Conservation (phyloP, 192 early-diverging fungal species). For the Physocladia obscura region DNA sequence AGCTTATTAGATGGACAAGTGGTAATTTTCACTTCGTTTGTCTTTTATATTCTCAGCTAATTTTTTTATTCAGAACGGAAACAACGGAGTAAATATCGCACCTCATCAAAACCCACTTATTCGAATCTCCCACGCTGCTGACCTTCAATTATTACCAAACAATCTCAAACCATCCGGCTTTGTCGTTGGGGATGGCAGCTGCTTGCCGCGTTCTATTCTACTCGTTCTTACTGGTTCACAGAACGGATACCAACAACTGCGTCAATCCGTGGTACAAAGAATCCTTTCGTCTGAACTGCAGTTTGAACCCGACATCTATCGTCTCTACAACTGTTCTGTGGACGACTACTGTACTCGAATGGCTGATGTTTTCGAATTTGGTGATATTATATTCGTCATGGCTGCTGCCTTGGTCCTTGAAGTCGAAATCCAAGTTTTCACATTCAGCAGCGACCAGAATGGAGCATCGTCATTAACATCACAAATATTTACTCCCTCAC, state of each 20-base stretch:
- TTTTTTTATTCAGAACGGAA: no score
- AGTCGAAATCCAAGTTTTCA: not conserved
- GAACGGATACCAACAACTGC: not conserved
- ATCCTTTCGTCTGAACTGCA: not conserved
- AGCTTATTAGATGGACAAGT: no score
- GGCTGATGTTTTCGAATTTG: not conserved
- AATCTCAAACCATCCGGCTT: not conserved
- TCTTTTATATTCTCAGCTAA: no score
- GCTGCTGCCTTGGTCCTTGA: not conserved
- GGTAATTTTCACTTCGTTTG: no score
- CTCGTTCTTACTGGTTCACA: no score
- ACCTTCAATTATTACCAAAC: not conserved
- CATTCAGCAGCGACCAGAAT: not conserved
- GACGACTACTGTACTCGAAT: conserved; percentile 4
- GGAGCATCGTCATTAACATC: not conserved
- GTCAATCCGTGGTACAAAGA: not conserved
- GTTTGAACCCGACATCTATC: not conserved
- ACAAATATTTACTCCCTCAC: no score
- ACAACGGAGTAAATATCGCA: no score
- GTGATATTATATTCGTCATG: not conserved
- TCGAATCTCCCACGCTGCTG: no score
- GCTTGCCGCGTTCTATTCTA: no score
- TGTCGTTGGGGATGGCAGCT: no score
- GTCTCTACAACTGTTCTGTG: conserved; percentile 1
- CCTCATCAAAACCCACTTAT: no score